Evolutionary conservation across 192 early-diverging fungal species (phyloP).

Genomic region (Rhizophagus sp.): DNA sequence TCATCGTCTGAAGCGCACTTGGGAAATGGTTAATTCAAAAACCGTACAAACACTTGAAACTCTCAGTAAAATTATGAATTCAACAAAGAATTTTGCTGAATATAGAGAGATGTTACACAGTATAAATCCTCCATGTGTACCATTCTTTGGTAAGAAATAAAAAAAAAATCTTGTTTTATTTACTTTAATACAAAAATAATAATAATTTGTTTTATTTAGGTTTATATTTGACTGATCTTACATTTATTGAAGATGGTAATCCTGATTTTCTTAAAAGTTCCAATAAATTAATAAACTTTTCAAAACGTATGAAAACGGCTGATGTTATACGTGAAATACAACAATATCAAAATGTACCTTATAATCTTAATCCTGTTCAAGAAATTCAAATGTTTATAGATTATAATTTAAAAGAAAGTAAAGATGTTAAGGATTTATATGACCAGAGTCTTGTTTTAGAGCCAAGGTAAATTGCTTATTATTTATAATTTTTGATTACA

Average conservation of each 20-base stretch:
- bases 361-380: slow-evolving; percentile 72
- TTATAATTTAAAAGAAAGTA: slow-evolving; percentile 63
- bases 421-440: slow-evolving; percentile 76
- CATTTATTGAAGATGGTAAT: slow-evolving; percentile 94
- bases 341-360: slow-evolving; percentile 86
- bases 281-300: slow-evolving; percentile 86
- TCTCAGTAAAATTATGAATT: slow-evolving; percentile 77
- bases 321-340: slow-evolving; percentile 91
- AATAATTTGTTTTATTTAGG: slow-evolving; percentile 37
- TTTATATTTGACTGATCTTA: slow-evolving; percentile 87
- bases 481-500: slow-evolving; percentile 1
- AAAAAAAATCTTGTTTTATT: neutral
- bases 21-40: slow-evolving; percentile 71
- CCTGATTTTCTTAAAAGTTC: slow-evolving; percentile 66
- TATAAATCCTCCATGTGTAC: slow-evolving; percentile 81
- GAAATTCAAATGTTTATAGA: slow-evolving; percentile 86
- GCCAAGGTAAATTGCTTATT: slow-evolving; percentile 59
- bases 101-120: slow-evolving; percentile 86
- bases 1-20: slow-evolving; percentile 89
- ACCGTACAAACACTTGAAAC: slow-evolving; percentile 57
- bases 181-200: neutral
- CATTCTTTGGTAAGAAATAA: slow-evolving; percentile 61
- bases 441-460: slow-evolving; percentile 76
- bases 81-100: slow-evolving; percentile 78
- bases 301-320: slow-evolving; percentile 85